Evolutionary conservation across 2,329 filamentous ascomycete genomes (phyloP), one percentile per base, ranked within the genome.

Genomic region (Arthrobotrys sinensis): DNA sequence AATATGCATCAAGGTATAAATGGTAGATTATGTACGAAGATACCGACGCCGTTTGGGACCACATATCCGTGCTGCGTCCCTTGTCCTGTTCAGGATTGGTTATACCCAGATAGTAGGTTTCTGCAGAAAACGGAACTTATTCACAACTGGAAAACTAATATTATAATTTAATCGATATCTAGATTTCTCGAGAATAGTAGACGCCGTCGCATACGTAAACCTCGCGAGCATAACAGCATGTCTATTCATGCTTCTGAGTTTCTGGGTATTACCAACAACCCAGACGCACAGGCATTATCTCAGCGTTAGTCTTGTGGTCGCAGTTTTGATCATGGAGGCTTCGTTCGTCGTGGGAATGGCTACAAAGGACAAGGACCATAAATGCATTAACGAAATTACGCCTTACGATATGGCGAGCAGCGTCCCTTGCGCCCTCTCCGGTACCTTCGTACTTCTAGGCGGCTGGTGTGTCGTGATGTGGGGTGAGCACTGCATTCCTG

Each of bases 281-380:
- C 95, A 93, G 86, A 97, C 96, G 5, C 90, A 93, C 82, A 90
- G 94, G 66, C 96, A 99, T 84, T 98, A 98, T 83, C 87, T 99
- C 43, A 97, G 93, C 83, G 91, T 97, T 80, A 96, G 93, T 83
- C 87, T 98, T 64, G 92, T 93, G 4, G 84, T 92, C 52, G 92
- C 90, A 3, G 90, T 95, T 46, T 86, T 91, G 48, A 87, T 95
- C 72, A 92, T 98, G 88, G 92, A 92, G 83, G 92, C 94, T 85
- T 86, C 92, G 87, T 16, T 50, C 45, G 32, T 62, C 14, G 50
- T 60, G 12, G 64, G 60, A 45, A 52, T 60, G 53, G 43, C 19
- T 67, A 19, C 46, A 19, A 65, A 46, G 60, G 36, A 73, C 45
- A 70, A 76, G 65, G 40, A 71, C 10, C 53, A 52, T 43, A 55